phyloP scores from a whole-genome alignment of 2,329 filamentous ascomycete genomes.

The Colletotrichum sp. region DNA sequence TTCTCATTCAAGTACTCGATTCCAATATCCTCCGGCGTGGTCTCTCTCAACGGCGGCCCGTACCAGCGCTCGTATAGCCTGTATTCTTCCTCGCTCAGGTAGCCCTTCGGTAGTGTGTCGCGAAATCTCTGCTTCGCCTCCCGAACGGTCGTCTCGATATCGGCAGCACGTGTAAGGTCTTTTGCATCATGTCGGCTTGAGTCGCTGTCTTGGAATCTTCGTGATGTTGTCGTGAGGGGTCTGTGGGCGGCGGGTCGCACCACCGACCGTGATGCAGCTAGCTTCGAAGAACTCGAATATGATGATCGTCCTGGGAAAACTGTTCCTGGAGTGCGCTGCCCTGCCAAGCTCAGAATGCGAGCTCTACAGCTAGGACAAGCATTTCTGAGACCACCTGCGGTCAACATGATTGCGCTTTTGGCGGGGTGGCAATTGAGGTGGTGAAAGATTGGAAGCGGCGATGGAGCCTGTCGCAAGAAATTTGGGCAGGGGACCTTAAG shows the following conservation, averaged over 20 bases:
- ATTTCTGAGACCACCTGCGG: constrained; percentile 16
- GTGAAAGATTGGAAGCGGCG: not conserved
- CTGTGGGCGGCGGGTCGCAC: not conserved
- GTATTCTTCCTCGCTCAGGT: constrained; percentile 74
- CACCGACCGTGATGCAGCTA: not conserved
- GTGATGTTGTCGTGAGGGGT: not conserved
- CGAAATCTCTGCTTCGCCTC: constrained; percentile 78
- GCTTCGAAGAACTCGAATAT: not conserved
- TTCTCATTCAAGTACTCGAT: constrained; percentile 36
- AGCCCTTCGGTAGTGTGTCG: constrained; percentile 74
- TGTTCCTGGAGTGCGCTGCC: not conserved
- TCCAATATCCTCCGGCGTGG: constrained; percentile 63
- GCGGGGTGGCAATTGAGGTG: not conserved
- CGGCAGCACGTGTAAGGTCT: constrained; percentile 21
- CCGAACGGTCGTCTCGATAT: constrained; percentile 69
- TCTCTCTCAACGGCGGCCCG: constrained; percentile 73
- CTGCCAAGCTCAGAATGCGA: not conserved
- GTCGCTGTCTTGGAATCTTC: not conserved
- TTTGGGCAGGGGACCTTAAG: not conserved
- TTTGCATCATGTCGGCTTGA: constrained; percentile 22
- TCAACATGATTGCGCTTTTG: constrained; percentile 8
- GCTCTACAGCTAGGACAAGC: constrained; percentile 18
- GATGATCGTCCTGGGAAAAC: not conserved
- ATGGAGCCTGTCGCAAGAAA: constrained; percentile 11
- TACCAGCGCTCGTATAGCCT: constrained; percentile 81